A percentile compares a stretch with the other conserved stretches of the same genome.
Conservation (phyloP, 2,329 filamentous ascomycete genomes). For the Diaporthe sp. region DNA sequence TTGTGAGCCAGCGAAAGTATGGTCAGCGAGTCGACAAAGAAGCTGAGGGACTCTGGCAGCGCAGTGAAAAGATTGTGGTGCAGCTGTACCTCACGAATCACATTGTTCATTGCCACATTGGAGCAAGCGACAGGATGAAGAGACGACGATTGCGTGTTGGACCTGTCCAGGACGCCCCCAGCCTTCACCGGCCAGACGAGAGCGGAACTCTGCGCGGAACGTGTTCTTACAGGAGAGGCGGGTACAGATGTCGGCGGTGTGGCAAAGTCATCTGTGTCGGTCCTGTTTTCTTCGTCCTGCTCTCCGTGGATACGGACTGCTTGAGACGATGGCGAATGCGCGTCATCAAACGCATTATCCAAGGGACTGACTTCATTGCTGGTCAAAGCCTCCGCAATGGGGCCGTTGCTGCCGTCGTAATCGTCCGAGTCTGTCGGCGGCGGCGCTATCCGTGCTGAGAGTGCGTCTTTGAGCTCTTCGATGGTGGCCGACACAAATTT, state of each 20-base stretch:
- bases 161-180: conserved; percentile 78
- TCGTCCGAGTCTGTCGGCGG: conserved; percentile 58
- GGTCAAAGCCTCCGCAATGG: conserved; percentile 41
- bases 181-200: conserved; percentile 69
- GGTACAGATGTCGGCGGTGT: conserved; percentile 70
- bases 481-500: conserved; percentile 86
- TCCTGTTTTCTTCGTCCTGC: conserved; percentile 60
- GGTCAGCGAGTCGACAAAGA: conserved; percentile 79
- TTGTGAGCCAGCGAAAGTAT: conserved; percentile 84
- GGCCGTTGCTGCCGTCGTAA: conserved; percentile 28
- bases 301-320: conserved; percentile 41
- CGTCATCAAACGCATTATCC: conserved; percentile 21
- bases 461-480: conserved; percentile 82
- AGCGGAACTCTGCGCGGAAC: conserved; percentile 62
- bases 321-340: conserved; percentile 14
- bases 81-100: conserved; percentile 73
- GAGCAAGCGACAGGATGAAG: conserved; percentile 71
- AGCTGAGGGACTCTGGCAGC: conserved; percentile 79
- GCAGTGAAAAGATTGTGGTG: conserved; percentile 82
- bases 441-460: conserved; percentile 77
- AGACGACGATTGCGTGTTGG: conserved; percentile 74
- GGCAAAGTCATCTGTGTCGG: conserved; percentile 69
- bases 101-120: conserved; percentile 66
- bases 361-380: conserved; percentile 36
- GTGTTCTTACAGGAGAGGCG: conserved; percentile 63